Evolutionary conservation across 140 eudicot genomes (phyloP).

Genomic region (Stevia rebaudiana): DNA sequence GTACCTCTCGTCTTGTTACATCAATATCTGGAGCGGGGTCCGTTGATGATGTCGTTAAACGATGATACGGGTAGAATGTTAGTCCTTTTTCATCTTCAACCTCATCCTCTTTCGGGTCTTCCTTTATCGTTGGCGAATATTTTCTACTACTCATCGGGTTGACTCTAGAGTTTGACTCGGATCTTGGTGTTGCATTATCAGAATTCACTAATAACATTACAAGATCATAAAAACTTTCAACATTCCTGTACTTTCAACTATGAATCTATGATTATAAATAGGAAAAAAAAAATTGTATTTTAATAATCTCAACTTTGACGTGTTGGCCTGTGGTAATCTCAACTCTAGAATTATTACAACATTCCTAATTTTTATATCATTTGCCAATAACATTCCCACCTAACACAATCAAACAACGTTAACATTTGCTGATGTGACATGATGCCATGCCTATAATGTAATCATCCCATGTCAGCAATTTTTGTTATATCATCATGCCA

Average conservation of each 20-base stretch:
- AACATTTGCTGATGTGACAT: too few relatives aligned
- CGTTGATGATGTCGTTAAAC: constrained; percentile 50
- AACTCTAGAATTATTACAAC: too few relatives aligned
- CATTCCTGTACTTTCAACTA: background rate
- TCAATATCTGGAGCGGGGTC: constrained; percentile 73
- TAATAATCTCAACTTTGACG: too few relatives aligned
- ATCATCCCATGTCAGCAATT: too few relatives aligned
- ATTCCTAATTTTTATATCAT: too few relatives aligned
- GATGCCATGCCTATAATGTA: too few relatives aligned
- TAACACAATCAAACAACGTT: too few relatives aligned
- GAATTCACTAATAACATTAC: constrained; percentile 34
- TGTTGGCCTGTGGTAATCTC: too few relatives aligned
- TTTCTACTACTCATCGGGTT: constrained; percentile 40
- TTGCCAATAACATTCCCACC: too few relatives aligned
- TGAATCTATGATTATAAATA: too few relatives aligned
- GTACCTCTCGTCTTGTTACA: constrained; percentile 79
- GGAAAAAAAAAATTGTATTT: background rate
- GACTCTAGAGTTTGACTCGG: constrained; percentile 38
- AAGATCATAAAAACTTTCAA: background rate
- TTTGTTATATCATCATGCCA: too few relatives aligned
- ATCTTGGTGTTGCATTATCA: constrained; percentile 29
- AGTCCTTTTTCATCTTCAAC: constrained; percentile 65
- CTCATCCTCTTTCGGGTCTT: constrained; percentile 61
- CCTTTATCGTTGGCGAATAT: constrained; percentile 43
- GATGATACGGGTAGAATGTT: constrained; percentile 53